Base-by-base conservation (phyloP, 768 basidiomycete genomes). In the Hebeloma cylindrosporum region DNA sequence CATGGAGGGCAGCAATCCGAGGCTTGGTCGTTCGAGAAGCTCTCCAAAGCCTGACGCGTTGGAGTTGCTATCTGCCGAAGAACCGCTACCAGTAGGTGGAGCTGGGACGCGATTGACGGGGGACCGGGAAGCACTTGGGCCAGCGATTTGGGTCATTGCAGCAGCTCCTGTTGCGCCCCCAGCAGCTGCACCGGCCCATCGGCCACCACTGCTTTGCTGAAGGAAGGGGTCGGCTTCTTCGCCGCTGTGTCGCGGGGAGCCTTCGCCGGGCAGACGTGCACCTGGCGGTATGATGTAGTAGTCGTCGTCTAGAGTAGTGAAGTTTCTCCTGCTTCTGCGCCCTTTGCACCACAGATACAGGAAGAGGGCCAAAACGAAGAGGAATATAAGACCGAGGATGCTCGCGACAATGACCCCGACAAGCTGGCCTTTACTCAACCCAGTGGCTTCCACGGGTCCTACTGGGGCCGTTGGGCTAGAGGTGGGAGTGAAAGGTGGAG, bases 221-320 rank as follows among this genome's bases (percentile, higher is more conserved):
- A 85, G 68, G 70, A 87, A 84, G 0, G 85, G 71, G 55, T 85
- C 84, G 2, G 64, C 68, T 59, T 86, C 85, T 56, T 85, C 84
- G 5, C 85, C 85, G 38, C 82, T 86, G 22, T 74, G 73, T 7
- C 83, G 72, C 1, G 85, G 83, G 18, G 80, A 80, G 25, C 83
- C 83, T 61, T 85, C 80, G n/a, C 81, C 84, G 25, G 65, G 69
- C 2, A 68, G 57, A 22, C 67, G 66, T 16, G 57, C 66, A 16
- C 65, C 73, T 11, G 65, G 60, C 9, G 64, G 62, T 20, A 78
- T 62, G 28, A 74, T 63, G 39, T 60, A 56, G 45, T 69, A 72
- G 30, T 70, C 68, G 14, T 67, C 65, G 22, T 73, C 69, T 38
- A 61, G 59, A 36, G 50, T 68, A 40, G 57, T 64, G 54, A 64